Conservation (phyloP, 805 yeast genomes). For the Lipomyces mesembrius region DNA sequence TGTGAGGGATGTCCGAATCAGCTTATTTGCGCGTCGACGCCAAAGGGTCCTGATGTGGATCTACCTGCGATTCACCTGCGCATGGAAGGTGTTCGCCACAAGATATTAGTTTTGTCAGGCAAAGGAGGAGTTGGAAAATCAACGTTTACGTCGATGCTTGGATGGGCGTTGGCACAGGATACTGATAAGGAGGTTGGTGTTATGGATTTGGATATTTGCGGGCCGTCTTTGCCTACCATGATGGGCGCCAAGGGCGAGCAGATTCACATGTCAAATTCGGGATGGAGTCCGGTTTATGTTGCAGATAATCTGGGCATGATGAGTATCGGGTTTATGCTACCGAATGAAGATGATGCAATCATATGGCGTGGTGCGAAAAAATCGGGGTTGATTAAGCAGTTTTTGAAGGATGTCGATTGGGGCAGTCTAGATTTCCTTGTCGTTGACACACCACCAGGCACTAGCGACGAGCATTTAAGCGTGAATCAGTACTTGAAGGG, state of each 20-base stretch:
- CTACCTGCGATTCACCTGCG: slow-evolving; percentile 73
- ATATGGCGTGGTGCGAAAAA: slow-evolving; percentile 99
- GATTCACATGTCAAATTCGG: slow-evolving; percentile 85
- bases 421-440: slow-evolving; percentile 78
- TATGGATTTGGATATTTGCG: slow-evolving; percentile 97
- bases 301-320: slow-evolving; percentile 93
- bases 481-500: slow-evolving; percentile 87
- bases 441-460: slow-evolving; percentile 98
- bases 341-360: slow-evolving; percentile 88
- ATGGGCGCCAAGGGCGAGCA: slow-evolving; percentile 86
- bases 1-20: slow-evolving; percentile 96
- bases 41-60: slow-evolving; percentile 96
- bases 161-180: slow-evolving; percentile 87
- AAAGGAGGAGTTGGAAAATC: slow-evolving; percentile 95
- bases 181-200: slow-evolving; percentile 87
- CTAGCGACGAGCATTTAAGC: slow-evolving; percentile 94
- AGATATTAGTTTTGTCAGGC: slow-evolving; percentile 72
- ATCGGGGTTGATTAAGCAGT: slow-evolving; percentile 89
- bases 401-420: slow-evolving; percentile 95
- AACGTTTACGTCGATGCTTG: slow-evolving; percentile 92
- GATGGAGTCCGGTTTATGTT: slow-evolving; percentile 96
- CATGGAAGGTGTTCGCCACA: slow-evolving; percentile 69
- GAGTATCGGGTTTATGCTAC: slow-evolving; percentile 94
- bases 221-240: slow-evolving; percentile 95
- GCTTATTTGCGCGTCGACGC: slow-evolving; percentile 81